Evolutionary conservation across 2,329 filamentous ascomycete genomes (phyloP).

Genomic region (Balansia obtecta): DNA sequence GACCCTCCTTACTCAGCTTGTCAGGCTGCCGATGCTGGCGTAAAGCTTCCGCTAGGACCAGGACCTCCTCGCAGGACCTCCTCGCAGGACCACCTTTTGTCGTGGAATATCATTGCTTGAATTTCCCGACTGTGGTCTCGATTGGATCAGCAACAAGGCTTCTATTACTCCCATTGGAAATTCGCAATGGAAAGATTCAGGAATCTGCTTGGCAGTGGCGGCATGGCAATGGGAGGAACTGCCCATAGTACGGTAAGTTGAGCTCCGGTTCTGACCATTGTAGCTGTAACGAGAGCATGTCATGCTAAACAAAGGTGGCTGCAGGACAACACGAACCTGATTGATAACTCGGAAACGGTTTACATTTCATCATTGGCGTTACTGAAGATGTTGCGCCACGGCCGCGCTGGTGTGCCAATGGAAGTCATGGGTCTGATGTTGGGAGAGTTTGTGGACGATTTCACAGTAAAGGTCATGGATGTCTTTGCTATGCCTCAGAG

Average conservation of each 20-base stretch:
- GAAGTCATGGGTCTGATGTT: slow-evolving; percentile 99
- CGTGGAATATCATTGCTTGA: not conserved
- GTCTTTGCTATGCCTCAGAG: slow-evolving; percentile 99
- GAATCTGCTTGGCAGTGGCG: slow-evolving; percentile 70
- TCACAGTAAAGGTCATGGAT: slow-evolving; percentile 94
- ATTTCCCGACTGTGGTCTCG: not conserved
- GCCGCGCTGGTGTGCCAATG: slow-evolving; percentile 95
- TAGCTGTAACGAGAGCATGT: not conserved
- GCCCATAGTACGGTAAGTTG: slow-evolving; percentile 27
- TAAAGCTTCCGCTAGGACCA: slow-evolving; percentile 1
- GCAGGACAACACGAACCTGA: slow-evolving; percentile 79
- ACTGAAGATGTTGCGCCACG: slow-evolving; percentile 97
- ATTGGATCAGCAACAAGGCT: not conserved
- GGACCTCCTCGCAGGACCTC: not conserved
- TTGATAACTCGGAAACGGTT: slow-evolving; percentile 98
- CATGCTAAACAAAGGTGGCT: not conserved
- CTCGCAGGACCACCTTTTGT: not conserved
- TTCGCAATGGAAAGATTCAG: slow-evolving; percentile 75
- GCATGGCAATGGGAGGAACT: slow-evolving; percentile 47
- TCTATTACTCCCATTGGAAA: slow-evolving; percentile 11
- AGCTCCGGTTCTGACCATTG: not conserved
- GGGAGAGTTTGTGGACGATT: slow-evolving; percentile 97
- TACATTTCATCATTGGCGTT: slow-evolving; percentile 97
- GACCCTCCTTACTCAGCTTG: slow-evolving; percentile 10
- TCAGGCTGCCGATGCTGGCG: slow-evolving; percentile 8